phyloP scores from a whole-genome alignment of 129 eudicot genomes.

The Ambrosia artemisiifolia region DNA sequence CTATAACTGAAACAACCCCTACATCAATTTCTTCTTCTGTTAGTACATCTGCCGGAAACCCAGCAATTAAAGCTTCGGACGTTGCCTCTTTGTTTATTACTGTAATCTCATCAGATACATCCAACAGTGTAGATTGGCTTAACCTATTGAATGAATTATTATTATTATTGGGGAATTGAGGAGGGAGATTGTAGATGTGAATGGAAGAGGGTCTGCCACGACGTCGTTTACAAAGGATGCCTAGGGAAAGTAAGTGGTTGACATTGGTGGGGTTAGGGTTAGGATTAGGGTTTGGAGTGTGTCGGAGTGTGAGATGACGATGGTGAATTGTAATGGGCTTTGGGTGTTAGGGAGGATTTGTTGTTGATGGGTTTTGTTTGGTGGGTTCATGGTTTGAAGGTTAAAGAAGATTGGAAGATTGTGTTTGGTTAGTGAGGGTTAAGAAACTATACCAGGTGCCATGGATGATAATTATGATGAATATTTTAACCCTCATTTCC shows the following conservation, averaged over 20 bases:
- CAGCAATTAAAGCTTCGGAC: conserved; percentile 81
- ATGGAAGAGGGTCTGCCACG: conserved; percentile 56
- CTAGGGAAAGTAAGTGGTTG: conserved; percentile 42
- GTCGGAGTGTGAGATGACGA: conserved; percentile 42
- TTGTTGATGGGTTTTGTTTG: conserved; percentile 31
- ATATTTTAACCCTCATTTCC: no score
- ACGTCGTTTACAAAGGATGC: conserved; percentile 65
- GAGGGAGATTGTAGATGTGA: conserved; percentile 50
- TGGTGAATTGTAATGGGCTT: conserved; percentile 52
- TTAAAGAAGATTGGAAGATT: conserved; percentile 4
- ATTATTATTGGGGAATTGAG: background rate
- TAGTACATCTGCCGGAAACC: conserved; percentile 87
- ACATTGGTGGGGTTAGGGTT: conserved; percentile 24
- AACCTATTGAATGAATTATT: conserved; percentile 19
- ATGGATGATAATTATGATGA: background rate
- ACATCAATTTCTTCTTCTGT: conserved; percentile 86
- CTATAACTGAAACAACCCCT: conserved; percentile 73
- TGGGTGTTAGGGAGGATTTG: conserved; percentile 25
- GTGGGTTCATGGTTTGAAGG: conserved; percentile 35
- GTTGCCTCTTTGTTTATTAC: conserved; percentile 93
- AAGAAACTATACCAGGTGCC: background rate
- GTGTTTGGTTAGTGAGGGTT: conserved; percentile 2
- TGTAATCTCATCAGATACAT: conserved; percentile 80
- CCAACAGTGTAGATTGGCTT: conserved; percentile 21
- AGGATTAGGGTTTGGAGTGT: conserved; percentile 34